Base-by-base conservation (phyloP, 176 grass and related monocot species). In the Carex parvula region DNA sequence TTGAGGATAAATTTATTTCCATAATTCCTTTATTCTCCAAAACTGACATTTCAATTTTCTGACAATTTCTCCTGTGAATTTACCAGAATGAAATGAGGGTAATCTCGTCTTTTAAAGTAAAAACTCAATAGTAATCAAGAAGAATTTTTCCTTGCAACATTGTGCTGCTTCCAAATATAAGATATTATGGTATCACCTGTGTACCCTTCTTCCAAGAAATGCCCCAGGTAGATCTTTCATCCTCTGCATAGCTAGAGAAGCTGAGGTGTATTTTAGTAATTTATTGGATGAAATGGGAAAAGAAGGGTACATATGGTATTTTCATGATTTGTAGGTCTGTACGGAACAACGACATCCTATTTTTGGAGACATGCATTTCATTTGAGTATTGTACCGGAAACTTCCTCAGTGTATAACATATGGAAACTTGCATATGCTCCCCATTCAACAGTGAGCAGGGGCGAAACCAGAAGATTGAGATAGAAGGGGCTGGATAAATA, bases 361-460 rank as follows among this genome's bases (percentile, higher is more conserved):
- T 56, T 17, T 75, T 24, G 33, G 63, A 56, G 70, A 56, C 17
- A 30, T 84, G 35, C 69, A 56, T 33, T 33, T 14, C 81, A 18
- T 84, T 61, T 60, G 18, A 90, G 12, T 58, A 61, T 57, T 10
- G 11, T 20, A 74, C 56, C 46, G 37, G 63, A 87, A 86, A 81
- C 59, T 70, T 87, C 44, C 14, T 63, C 6, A 57, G 52, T 10
- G 26, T 2, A 78, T 33, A 78, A 33, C n/a, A 57, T 29, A 12
- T 2, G 52, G 26, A 5, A 78, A 78, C 48, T 56, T 57, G 50
- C 50, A 56, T 55, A 4, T 75, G 20, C 71, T 54, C 12, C 75
- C n/a, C 78, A 81, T 80, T 75, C 61, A 44, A 46, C 21, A 39
- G 4, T 39, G 37, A 39, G 37, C 37, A 39, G 37, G 37, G 37